A percentile compares a stretch with the other conserved stretches of the same genome.
These are phyloP conservation scores for Sporothrix euskadiensis DNA, from an alignment of 2,329 filamentous ascomycete genomes.

Conservation along the genomic window DNA sequence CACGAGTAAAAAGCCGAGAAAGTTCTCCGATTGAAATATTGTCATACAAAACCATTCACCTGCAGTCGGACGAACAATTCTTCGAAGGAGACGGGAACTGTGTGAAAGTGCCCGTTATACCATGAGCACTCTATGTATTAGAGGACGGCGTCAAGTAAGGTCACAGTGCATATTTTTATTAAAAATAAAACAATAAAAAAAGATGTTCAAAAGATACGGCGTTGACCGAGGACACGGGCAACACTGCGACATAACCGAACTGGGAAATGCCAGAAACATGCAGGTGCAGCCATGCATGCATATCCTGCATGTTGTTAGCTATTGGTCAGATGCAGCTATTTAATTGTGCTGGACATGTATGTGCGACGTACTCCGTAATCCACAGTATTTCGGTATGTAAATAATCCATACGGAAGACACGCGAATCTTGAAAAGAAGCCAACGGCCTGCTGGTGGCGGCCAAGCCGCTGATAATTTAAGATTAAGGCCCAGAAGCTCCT, in stretches of 20 bases:
- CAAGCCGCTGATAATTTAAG: conserved; percentile 23
- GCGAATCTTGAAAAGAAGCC: neutral
- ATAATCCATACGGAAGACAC: no score
- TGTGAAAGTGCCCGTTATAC: neutral
- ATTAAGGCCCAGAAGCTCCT: conserved; percentile 22
- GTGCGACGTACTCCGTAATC: no score
- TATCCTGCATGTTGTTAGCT: neutral
- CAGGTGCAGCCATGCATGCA: neutral
- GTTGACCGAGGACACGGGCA: neutral
- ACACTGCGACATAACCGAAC: neutral
- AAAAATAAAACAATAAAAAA: no score
- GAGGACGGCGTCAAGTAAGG: neutral
- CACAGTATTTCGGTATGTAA: no score
- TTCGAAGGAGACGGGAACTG: no score
- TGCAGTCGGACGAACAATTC: no score
- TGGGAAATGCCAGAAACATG: neutral
- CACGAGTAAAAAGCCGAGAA: no score
- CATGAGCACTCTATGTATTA: neutral
- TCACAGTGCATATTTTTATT: neutral
- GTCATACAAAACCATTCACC: no score
- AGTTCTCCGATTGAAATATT: no score
- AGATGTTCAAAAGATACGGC: neutral
- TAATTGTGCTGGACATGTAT: no score
- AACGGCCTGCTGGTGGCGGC: conserved; percentile 5
- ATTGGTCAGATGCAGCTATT: neutral